Conservation (phyloP, 176 grass and related monocot species). For the Oryza brachyantha region DNA sequence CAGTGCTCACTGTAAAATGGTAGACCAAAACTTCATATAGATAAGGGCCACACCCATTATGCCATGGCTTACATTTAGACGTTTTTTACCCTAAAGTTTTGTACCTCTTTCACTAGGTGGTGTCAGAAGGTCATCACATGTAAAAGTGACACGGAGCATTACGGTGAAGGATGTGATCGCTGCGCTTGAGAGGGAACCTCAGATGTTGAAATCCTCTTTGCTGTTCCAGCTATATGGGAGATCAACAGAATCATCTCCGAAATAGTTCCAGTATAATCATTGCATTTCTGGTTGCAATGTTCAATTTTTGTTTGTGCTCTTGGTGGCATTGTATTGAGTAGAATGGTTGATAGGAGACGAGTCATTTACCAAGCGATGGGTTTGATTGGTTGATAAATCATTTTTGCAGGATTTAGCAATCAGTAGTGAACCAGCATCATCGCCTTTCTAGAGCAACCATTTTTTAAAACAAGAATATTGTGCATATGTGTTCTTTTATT, state of each 20-base stretch:
- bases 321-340: slow-evolving; percentile 7
- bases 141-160: slow-evolving; percentile 59
- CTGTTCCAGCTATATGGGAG: slow-evolving; percentile 62
- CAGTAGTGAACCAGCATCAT: background rate
- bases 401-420: slow-evolving; percentile 35
- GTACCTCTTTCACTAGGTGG: slow-evolving; percentile 45
- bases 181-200: slow-evolving; percentile 77
- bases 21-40: background rate
- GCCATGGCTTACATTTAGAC: background rate
- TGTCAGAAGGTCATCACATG: slow-evolving; percentile 47
- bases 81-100: background rate
- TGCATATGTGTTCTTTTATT: background rate
- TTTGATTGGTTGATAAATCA: slow-evolving; percentile 28
- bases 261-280: slow-evolving; percentile 35
- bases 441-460: slow-evolving; percentile 18
- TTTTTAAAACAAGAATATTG: slow-evolving; percentile 3
- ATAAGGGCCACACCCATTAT: background rate
- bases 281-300: background rate
- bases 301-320: slow-evolving; percentile 25
- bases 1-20: background rate
- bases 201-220: slow-evolving; percentile 84
- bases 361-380: slow-evolving; percentile 31
- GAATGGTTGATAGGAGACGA: slow-evolving; percentile 16
- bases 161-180: slow-evolving; percentile 80
- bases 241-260: slow-evolving; percentile 31